Evolutionary conservation across 805 yeast species (phyloP), one percentile per base, ranked within the genome.

Genomic region (Blastobotrys robertii): DNA sequence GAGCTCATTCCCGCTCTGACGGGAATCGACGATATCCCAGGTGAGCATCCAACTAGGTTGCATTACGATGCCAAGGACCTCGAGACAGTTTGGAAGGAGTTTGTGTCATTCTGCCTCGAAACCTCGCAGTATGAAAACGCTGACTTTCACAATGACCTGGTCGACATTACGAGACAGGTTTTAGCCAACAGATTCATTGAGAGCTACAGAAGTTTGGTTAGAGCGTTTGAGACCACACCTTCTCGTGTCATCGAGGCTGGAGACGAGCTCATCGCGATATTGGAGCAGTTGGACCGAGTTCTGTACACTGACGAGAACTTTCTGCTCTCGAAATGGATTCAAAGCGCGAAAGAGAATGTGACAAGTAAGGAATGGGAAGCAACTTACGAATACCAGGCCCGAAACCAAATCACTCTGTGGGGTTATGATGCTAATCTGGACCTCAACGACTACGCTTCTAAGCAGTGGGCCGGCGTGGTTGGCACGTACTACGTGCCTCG

Each of bases 381-480:
- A 30, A n/a, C 29, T 37, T 36, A 28, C 12, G 50, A 47, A 32
- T 44, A 44, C 40, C 40, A 41, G 13, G 50, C 50, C 13, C 39
- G 50, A 3, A 44, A 47, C 34, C 47, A 42, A 34, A 16, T 47
- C 31, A 47, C 50, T 30, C 33, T 37, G 29, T 47, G 50, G 50
- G 50, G 50, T 9, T 19, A 19, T 6, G 25, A 19, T 6, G 47
- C 49, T 8, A 29, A 33, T 19, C 43, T 36, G 8, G 40, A 47
- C 32, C 32, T 44, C 12, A 39, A 41, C 38, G 43, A 44, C 38
- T 47, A 47, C 31, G 47, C 50, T 22, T 37, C 45, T 13, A 44
- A 44, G 41, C 43, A 45, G n/a, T 47, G 50, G 50, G 47, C 47
- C 1, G 50, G 50, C 3, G 30, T 47, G 10, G 46, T 47, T 12